phyloP scores from a whole-genome alignment of 2,329 filamentous ascomycete genomes.

The Sclerotinia sclerotiorum region DNA sequence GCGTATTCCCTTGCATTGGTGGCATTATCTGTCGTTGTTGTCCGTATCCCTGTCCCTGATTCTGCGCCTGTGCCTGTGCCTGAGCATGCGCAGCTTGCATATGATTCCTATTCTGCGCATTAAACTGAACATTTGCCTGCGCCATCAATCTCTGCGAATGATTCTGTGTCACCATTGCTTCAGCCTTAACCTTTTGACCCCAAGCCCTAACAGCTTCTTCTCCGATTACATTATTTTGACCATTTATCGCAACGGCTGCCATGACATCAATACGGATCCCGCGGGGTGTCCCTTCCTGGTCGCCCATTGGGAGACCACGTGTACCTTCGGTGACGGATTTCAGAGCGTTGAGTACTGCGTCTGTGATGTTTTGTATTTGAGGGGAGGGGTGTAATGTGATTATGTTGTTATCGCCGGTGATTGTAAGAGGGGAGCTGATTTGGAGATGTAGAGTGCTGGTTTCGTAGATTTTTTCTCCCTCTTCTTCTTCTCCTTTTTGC shows the following conservation, averaged over 20 bases:
- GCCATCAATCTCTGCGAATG: not conserved
- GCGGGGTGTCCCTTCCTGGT: constrained; percentile 47
- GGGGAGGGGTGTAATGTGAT: constrained; percentile 44
- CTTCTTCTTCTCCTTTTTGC: constrained; percentile 75
- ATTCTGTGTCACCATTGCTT: not conserved
- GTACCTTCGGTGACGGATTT: constrained; percentile 45
- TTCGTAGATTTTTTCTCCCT: constrained; percentile 44
- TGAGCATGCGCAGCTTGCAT: not conserved
- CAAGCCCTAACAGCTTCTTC: constrained; percentile 22
- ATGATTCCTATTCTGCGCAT: not conserved
- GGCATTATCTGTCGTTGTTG: not conserved
- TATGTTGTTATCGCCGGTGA: constrained; percentile 52
- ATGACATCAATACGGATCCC: constrained; percentile 48
- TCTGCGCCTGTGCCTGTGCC: not conserved
- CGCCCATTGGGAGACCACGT: constrained; percentile 49
- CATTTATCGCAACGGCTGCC: constrained; percentile 48
- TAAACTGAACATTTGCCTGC: not conserved
- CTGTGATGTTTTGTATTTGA: constrained; percentile 46
- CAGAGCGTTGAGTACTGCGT: constrained; percentile 48
- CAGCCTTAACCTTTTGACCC: not conserved
- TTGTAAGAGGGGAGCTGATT: constrained; percentile 50
- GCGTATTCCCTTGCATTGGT: not conserved
- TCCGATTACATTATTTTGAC: constrained; percentile 48
- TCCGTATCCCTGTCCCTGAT: no score
- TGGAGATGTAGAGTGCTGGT: constrained; percentile 44